phyloP scores from a whole-genome alignment of 108 stramenopile species.

The Pseudonitzschia multistriata region DNA sequence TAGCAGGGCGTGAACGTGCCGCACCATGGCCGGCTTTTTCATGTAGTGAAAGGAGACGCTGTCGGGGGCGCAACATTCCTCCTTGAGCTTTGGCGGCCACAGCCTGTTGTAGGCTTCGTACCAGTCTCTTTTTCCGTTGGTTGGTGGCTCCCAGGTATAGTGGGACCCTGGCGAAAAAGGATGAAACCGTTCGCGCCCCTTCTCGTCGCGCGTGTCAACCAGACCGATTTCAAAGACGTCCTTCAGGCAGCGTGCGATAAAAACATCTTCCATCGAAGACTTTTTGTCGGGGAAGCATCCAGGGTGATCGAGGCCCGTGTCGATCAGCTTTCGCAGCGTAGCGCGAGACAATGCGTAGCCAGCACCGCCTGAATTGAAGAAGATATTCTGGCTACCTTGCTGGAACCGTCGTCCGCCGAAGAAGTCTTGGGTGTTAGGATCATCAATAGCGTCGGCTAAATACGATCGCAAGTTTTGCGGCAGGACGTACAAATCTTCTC shows the following conservation, averaged over 20 bases:
- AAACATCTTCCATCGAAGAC: conserved; percentile 81
- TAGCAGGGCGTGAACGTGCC: conserved; percentile 62
- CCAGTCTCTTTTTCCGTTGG: conserved; percentile 44
- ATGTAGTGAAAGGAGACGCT: conserved; percentile 91
- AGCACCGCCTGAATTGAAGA: conserved; percentile 89
- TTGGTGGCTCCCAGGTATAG: conserved; percentile 23
- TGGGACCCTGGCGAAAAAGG: conserved; percentile 29
- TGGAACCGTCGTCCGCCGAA: conserved; percentile 79
- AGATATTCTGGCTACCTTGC: conserved; percentile 44
- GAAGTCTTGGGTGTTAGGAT: conserved; percentile 43
- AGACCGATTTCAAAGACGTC: conserved; percentile 39
- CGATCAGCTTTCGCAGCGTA: conserved; percentile 58
- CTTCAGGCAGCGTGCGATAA: conserved; percentile 69
- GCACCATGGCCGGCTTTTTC: conserved; percentile 76
- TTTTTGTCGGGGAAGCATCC: conserved; percentile 56
- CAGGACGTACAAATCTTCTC: conserved; percentile 91
- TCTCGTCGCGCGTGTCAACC: conserved; percentile 43
- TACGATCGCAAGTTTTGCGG: conserved; percentile 84
- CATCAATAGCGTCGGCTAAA: conserved; percentile 38
- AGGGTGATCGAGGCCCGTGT: conserved; percentile 37
- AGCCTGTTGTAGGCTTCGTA: conserved; percentile 66
- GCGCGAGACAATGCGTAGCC: conserved; percentile 85
- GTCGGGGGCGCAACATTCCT: conserved; percentile 84
- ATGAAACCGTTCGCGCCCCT: conserved; percentile 41
- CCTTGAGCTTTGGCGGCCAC: conserved; percentile 62